Base-by-base conservation (phyloP, 495 filamentous ascomycete species). In the Apiosordaria backusii region DNA sequence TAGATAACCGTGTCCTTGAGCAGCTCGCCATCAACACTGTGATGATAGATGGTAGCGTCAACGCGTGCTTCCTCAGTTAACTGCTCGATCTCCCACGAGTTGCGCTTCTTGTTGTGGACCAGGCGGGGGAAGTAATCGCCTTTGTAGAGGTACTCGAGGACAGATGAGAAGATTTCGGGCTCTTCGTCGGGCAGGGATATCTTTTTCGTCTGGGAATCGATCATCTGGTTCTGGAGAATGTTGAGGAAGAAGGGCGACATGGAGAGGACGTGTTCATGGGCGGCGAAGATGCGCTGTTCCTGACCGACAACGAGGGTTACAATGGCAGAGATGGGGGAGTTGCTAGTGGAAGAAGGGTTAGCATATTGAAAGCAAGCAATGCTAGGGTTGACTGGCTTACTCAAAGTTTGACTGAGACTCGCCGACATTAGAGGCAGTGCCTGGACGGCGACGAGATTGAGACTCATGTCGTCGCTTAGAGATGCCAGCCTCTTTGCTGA, bases 1-100 rank as follows among this genome's bases (percentile, higher is more conserved):
- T 97, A 97, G 70, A 98, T 87, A 77, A 91, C 87, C 3, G 93
- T 97, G 79, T 97, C 93, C 69, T 89, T 90, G 55, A 98, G 79
- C 65, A 97, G 85, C 24, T 88, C 82, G 58, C 84, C 87, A 58
- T 87, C 86, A 57, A 86, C 82, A 55, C 78, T 82, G 58, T 84
- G 81, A 70, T 90, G 88, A 67, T 86, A 92, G 66, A 94, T 79
- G 13, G 91, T 93, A 18, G 90, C 83, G 72, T 88, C 89, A 54
- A 74, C 62, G 62, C 77, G 75, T 10, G 77, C 81, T 23, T 81
- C 79, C 25, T 80, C 78, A 23, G 72, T 67, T 4, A 79, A 73
- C 64, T 84, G 83, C 70, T 92, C 90, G n/a, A 93, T 76, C 72
- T 91, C 88, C 87, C 88, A 92, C 52, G 83, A 82, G 73, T 87